phyloP scores from a whole-genome alignment of 805 yeast species.

The Ogataea ganodermae region DNA sequence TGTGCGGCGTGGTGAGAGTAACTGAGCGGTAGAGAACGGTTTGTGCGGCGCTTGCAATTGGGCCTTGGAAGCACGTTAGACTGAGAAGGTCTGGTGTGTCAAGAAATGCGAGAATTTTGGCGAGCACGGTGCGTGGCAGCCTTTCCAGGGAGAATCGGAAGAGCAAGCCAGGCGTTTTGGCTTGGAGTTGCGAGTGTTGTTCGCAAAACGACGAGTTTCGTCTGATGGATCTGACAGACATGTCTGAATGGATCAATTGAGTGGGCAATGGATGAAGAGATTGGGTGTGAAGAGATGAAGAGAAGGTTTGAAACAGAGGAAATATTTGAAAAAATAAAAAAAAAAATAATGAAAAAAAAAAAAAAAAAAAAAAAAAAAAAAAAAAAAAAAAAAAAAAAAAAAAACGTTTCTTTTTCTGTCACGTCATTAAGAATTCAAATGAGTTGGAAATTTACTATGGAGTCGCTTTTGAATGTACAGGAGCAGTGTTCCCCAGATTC shows the following conservation, averaged over 20 bases:
- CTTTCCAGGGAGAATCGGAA: slow-evolving; percentile 5
- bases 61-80: not conserved
- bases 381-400: not conserved
- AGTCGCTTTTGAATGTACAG: too few species aligned
- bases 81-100: slow-evolving; percentile 9
- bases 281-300: not conserved
- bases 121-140: not conserved
- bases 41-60: slow-evolving; percentile 1
- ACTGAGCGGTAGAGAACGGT: slow-evolving; percentile 12
- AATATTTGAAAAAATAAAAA: not conserved
- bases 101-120: not conserved
- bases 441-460: too few species aligned
- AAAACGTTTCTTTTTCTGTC: not conserved
- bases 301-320: not conserved
- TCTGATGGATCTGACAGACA: slow-evolving; percentile 9
- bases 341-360: not conserved
- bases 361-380: not conserved
- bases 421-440: not conserved
- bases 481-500: too few species aligned
- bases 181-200: not conserved
- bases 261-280: not conserved
- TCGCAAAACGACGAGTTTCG: slow-evolving; percentile 6
- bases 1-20: slow-evolving; percentile 9
- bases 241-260: not conserved
- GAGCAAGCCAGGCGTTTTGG: not conserved